A percentile compares a stretch with the other conserved stretches of the same genome.
Conservation (phyloP, 306 rosid genomes). For the Glycine tomentella region DNA sequence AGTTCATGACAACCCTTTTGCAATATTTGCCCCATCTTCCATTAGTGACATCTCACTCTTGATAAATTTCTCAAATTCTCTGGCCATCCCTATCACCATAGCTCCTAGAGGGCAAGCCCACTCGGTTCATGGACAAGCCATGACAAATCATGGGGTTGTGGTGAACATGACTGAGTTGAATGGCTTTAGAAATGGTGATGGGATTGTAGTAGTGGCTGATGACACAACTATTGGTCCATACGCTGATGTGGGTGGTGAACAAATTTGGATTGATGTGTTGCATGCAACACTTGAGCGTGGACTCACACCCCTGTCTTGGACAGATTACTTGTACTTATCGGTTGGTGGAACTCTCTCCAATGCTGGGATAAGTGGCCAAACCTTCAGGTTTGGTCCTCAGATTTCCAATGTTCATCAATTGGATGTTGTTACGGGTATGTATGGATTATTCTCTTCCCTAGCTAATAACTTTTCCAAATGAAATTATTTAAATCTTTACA, state of each 20-base stretch:
- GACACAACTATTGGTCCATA: slow-evolving; percentile 32
- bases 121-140: slow-evolving; percentile 79
- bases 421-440: slow-evolving; percentile 77
- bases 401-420: slow-evolving; percentile 74
- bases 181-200: slow-evolving; percentile 16
- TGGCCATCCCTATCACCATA: slow-evolving; percentile 52
- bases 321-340: slow-evolving; percentile 74
- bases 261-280: slow-evolving; percentile 80
- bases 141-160: slow-evolving; percentile 73
- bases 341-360: slow-evolving; percentile 92
- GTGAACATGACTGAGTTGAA: slow-evolving; percentile 70
- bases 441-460: too few relatives aligned
- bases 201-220: slow-evolving; percentile 52
- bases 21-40: slow-evolving; percentile 61
- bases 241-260: slow-evolving; percentile 86
- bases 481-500: not conserved
- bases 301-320: slow-evolving; percentile 76
- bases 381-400: slow-evolving; percentile 83
- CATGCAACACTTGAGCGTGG: slow-evolving; percentile 60
- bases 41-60: slow-evolving; percentile 53
- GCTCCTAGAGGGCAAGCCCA: slow-evolving; percentile 85
- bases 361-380: slow-evolving; percentile 94
- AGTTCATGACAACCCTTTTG: slow-evolving; percentile 50
- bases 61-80: slow-evolving; percentile 53
- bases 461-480: too few relatives aligned